A percentile compares a stretch with the other conserved stretches of the same genome.
Evolutionary conservation across 805 yeast genomes (phyloP).

Genomic region (Lachancea dasiensis): DNA sequence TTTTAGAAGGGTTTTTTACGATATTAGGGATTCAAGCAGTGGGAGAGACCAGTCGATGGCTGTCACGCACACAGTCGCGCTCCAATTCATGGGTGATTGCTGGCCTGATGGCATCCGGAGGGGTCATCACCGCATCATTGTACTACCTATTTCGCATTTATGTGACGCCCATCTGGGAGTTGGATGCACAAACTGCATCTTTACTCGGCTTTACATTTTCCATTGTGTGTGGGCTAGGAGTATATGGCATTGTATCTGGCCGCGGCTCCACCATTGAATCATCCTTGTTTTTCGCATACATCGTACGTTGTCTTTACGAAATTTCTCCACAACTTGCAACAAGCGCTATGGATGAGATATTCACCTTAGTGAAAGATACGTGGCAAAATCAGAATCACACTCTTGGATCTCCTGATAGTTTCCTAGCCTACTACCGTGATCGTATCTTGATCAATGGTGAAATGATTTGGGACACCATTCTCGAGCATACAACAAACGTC

Average conservation of each 20-base stretch:
- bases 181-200: slow-evolving; percentile 71
- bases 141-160: slow-evolving; percentile 81
- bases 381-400: slow-evolving; percentile 33
- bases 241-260: slow-evolving; percentile 77
- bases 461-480: slow-evolving; percentile 25
- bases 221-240: slow-evolving; percentile 61
- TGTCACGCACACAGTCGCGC: slow-evolving; percentile 38
- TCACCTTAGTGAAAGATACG: slow-evolving; percentile 34
- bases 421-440: slow-evolving; percentile 27
- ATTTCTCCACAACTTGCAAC: slow-evolving; percentile 83
- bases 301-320: slow-evolving; percentile 88
- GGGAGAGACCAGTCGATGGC: slow-evolving; percentile 75
- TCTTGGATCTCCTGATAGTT: slow-evolving; percentile 31
- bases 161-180: slow-evolving; percentile 63
- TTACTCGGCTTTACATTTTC: slow-evolving; percentile 83
- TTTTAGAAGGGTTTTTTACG: slow-evolving; percentile 90
- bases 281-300: slow-evolving; percentile 79
- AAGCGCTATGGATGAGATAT: slow-evolving; percentile 40
- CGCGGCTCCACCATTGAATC: slow-evolving; percentile 89
- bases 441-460: slow-evolving; percentile 25
- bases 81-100: slow-evolving; percentile 78
- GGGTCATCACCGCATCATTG: slow-evolving; percentile 66
- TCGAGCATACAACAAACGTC: slow-evolving; percentile 17
- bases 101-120: slow-evolving; percentile 64
- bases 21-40: slow-evolving; percentile 86